Conservation (phyloP, 306 rosid genomes). For the Amphicarpaea edgeworthii region DNA sequence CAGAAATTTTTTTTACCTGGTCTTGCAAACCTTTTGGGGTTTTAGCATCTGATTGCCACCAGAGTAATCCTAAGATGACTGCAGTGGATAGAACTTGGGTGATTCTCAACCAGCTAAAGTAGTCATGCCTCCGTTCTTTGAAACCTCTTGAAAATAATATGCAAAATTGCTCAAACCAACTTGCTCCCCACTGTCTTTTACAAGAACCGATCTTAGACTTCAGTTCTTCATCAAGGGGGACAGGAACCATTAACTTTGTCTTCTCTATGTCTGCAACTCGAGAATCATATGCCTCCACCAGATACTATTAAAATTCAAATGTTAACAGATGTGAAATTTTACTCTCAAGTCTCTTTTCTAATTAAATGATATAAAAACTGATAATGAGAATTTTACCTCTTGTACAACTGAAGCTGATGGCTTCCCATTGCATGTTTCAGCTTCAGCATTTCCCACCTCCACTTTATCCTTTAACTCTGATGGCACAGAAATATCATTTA, state of each 20-base stretch:
- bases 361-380: not conserved
- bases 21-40: conserved; percentile 76
- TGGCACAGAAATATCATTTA: conserved; percentile 85
- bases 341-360: conserved; percentile 3
- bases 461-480: conserved; percentile 89
- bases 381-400: conserved; percentile 61
- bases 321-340: conserved; percentile 23
- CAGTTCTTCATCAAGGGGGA: conserved; percentile 71
- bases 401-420: conserved; percentile 81
- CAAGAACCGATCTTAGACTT: conserved; percentile 59
- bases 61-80: conserved; percentile 83
- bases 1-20: conserved; percentile 63
- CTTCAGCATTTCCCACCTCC: conserved; percentile 66
- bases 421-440: conserved; percentile 62
- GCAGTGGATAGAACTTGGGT: conserved; percentile 96
- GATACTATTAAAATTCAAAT: conserved; percentile 59
- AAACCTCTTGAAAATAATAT: conserved; percentile 81
- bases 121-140: conserved; percentile 85
- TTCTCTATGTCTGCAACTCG: conserved; percentile 79
- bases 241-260: conserved; percentile 69
- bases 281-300: conserved; percentile 85
- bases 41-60: conserved; percentile 90
- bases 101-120: conserved; percentile 96
- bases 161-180: conserved; percentile 83
- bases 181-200: conserved; percentile 83